These are phyloP conservation scores for Clitopilus hobsonii DNA, from an alignment of 768 basidiomycete species.

Conservation along the genomic window DNA sequence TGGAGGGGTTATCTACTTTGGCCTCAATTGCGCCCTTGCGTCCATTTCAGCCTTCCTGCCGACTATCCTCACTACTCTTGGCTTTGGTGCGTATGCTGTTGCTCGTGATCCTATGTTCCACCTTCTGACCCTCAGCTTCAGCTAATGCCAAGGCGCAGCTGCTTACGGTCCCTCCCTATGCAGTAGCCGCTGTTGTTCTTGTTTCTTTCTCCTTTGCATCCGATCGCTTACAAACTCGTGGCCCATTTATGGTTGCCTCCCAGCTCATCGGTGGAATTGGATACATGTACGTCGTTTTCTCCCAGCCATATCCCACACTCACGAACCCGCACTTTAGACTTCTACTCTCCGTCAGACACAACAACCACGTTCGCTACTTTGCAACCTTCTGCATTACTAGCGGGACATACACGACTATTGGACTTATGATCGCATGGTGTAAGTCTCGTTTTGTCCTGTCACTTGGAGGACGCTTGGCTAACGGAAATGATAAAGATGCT, in stretches of 20 bases:
- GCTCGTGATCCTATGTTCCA: background rate
- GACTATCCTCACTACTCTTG: slow-evolving; percentile 73
- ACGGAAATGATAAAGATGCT: slow-evolving; percentile 35
- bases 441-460: slow-evolving; percentile 20
- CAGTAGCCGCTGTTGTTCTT: slow-evolving; percentile 62
- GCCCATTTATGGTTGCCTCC: slow-evolving; percentile 39
- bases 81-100: slow-evolving; percentile 47
- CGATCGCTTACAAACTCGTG: slow-evolving; percentile 61
- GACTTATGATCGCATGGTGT: slow-evolving; percentile 77
- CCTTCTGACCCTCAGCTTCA: slow-evolving; percentile 21
- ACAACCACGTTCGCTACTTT: slow-evolving; percentile 68
- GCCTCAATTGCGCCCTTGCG: slow-evolving; percentile 70
- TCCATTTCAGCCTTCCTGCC: slow-evolving; percentile 82
- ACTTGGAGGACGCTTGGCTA: slow-evolving; percentile 2
- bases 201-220: slow-evolving; percentile 55
- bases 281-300: slow-evolving; percentile 45
- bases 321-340: slow-evolving; percentile 38
- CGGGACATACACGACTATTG: slow-evolving; percentile 75
- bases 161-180: slow-evolving; percentile 80
- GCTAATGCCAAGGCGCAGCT: slow-evolving; percentile 66
- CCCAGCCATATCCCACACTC: no score
- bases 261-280: slow-evolving; percentile 49
- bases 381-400: slow-evolving; percentile 73
- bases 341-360: slow-evolving; percentile 47
- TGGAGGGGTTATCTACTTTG: slow-evolving; percentile 75